phyloP scores from a whole-genome alignment of 768 basidiomycete species.

The Trametes villosa region DNA sequence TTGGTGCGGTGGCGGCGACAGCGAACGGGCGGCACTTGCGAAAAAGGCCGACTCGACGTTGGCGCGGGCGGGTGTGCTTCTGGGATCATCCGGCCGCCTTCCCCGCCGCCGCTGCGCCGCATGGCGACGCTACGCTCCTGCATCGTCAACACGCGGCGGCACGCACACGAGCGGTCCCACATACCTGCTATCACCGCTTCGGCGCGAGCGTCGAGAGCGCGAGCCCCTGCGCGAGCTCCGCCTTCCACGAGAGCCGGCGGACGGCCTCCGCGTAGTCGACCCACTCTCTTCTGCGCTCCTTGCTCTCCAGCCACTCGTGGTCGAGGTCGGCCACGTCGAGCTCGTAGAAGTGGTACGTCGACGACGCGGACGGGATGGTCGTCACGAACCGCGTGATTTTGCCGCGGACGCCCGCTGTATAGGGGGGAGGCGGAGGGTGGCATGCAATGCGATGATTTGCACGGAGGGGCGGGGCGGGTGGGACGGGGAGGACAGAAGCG shows the following conservation, averaged over 20 bases:
- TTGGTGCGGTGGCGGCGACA: background rate
- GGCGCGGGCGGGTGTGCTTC: background rate
- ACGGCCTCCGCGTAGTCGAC: constrained; percentile 86
- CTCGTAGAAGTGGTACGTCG: constrained; percentile 91
- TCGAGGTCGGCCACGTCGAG: constrained; percentile 81
- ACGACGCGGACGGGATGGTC: constrained; percentile 76
- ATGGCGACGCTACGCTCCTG: background rate
- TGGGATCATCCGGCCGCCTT: background rate
- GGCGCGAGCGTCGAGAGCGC: constrained; percentile 72
- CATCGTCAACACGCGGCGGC: background rate
- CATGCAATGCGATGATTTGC: constrained; percentile 28
- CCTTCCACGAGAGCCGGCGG: constrained; percentile 78
- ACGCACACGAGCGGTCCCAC: background rate
- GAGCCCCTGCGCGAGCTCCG: constrained; percentile 80
- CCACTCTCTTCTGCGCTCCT: constrained; percentile 85
- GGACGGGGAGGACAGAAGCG: constrained; percentile 34
- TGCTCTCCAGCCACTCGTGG: constrained; percentile 78
- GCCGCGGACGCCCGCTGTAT: constrained; percentile 85
- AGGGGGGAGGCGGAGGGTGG: constrained; percentile 31
- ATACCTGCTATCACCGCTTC: constrained; percentile 42
- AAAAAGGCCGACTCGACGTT: background rate
- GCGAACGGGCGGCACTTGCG: background rate
- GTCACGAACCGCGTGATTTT: constrained; percentile 84
- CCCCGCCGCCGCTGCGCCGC: background rate
- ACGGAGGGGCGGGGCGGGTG: constrained; percentile 28